Conservation (phyloP, 2,329 filamentous ascomycete genomes). For the Ramularia endophylla region DNA sequence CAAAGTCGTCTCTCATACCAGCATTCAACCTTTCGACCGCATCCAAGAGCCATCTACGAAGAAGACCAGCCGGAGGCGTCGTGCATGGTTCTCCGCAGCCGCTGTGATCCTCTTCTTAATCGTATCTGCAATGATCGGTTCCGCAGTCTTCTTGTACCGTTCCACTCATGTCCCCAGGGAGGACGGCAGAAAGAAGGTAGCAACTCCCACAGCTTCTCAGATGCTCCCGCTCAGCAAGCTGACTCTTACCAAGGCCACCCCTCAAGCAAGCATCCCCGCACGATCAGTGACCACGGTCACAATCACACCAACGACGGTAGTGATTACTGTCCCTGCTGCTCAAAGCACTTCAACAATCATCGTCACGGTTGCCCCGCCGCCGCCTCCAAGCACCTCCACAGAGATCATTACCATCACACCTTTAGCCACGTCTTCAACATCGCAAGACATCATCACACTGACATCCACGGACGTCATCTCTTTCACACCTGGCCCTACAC, state of each 20-base stretch:
- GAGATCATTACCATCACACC: not conserved
- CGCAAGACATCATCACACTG: not conserved
- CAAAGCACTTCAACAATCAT: no score
- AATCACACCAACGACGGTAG: not conserved
- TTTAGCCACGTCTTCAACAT: not conserved
- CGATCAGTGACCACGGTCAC: slow-evolving; percentile 1
- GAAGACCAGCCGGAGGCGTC: not conserved
- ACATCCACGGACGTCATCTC: slow-evolving; percentile 5
- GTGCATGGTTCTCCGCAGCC: slow-evolving; percentile 1
- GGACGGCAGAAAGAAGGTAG: not conserved
- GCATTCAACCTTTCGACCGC: not conserved
- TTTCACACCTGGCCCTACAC: no score
- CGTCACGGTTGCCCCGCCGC: not conserved
- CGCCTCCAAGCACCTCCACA: slow-evolving; percentile 1
- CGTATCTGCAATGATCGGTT: not conserved
- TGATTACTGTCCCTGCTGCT: no score
- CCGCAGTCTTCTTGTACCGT: not conserved
- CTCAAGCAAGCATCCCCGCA: not conserved
- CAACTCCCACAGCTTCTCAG: not conserved
- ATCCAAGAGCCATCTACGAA: not conserved
- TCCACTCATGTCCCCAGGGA: not conserved
- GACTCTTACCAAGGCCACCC: not conserved
- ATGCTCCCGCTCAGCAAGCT: not conserved
- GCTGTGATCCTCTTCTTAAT: slow-evolving; percentile 3
- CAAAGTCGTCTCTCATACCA: slow-evolving; percentile 2